phyloP scores from a whole-genome alignment of 2,329 filamentous ascomycete species.

The Venturia pyrina region DNA sequence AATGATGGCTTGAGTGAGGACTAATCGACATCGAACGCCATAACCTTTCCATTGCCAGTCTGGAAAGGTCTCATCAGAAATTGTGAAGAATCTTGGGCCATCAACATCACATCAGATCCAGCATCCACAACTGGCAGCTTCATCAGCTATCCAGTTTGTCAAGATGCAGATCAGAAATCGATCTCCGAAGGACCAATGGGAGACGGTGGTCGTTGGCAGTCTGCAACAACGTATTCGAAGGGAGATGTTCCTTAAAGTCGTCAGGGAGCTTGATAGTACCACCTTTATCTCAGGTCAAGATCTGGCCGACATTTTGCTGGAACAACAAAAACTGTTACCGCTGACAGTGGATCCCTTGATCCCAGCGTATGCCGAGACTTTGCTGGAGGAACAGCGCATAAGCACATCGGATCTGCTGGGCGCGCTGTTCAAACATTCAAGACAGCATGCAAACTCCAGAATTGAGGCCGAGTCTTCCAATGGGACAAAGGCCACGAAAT shows the following conservation, averaged over 20 bases:
- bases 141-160: neutral
- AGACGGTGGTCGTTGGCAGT: conserved; percentile 17
- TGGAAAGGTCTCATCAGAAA: neutral
- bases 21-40: neutral
- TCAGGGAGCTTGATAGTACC: conserved; percentile 23
- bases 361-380: conserved; percentile 9
- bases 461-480: neutral
- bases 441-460: neutral
- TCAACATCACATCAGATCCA: neutral
- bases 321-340: conserved; percentile 20
- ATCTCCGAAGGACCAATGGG: neutral
- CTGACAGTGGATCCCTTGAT: conserved; percentile 23
- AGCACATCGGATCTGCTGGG: conserved; percentile 12
- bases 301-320: conserved; percentile 26
- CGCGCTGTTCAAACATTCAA: conserved; percentile 11
- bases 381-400: conserved; percentile 9
- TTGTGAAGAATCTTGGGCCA: neutral
- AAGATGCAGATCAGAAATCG: neutral
- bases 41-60: neutral
- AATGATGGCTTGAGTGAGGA: neutral
- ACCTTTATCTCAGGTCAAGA: conserved; percentile 26
- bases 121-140: neutral
- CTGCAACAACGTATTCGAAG: conserved; percentile 23
- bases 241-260: conserved; percentile 25
- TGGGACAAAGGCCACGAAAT: neutral